Evolutionary conservation across 768 basidiomycete species (phyloP), one percentile per base, ranked within the genome.

Genomic region (Leucocoprinus birnbaumii): DNA sequence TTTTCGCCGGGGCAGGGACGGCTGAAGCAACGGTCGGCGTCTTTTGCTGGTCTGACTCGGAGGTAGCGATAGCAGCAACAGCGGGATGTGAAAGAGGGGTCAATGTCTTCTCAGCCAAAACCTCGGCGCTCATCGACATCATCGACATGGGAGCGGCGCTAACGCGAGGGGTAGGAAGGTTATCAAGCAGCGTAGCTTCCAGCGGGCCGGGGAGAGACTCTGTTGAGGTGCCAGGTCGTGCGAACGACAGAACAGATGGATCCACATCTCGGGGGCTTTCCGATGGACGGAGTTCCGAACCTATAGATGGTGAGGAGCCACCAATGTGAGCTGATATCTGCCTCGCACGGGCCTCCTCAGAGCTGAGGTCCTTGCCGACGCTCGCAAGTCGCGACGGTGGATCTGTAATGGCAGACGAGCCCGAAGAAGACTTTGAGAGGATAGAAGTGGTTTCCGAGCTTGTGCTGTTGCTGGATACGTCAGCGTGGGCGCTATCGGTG

Each of bases 201-300:
- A 58, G 45, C 27, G 63, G 48, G 2, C 60, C 43, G 31, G 80
- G 80, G 9, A 89, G 72, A 57, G 82, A 83, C 72, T 91, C 89
- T 6, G 91, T 92, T 11, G 87, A 89, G 49, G 81, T 78, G 10
- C 80, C 85, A 14, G 93, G 89, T 46, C 92, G 80, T 21, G 84
- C 87, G 68, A 94, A 86, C 16, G 74, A 75, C 61, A 87, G 71
- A 35, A 94, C 92, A 14, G 87, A 88, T 6, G 83, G 84, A 63
- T 91, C 88, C 78, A 86, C 81, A 63, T 88, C 77, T 14, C 63
- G 58, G 2, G 79, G 76, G 55, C 78, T 80, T 27, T 77, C 74
- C n/a, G 73, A 46, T 74, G 57, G 50, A 43, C 16, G 62, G 45
- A 10, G 24, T 18, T 27, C 57, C n/a, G 38, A 38, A n/a, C 38